Evolutionary conservation across 805 yeast species (phyloP).

Genomic region (Ascoidea asiatica): DNA sequence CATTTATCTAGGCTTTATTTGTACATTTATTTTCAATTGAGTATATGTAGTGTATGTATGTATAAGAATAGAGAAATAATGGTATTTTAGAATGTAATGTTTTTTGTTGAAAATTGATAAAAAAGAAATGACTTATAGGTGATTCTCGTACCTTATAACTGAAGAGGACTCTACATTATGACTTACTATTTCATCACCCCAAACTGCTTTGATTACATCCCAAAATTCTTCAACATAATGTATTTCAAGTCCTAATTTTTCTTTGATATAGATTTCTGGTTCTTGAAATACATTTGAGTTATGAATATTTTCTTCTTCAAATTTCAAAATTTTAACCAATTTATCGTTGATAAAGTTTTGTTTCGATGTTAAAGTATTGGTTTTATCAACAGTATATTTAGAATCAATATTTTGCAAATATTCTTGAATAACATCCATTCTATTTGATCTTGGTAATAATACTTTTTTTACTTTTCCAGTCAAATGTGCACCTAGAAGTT

Average conservation of each 20-base stretch:
- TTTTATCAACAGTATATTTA: slow-evolving; percentile 4
- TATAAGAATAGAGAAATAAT: no score
- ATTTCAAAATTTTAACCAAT: slow-evolving; percentile 12
- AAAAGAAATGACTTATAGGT: no score
- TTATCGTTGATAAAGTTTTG: slow-evolving; percentile 14
- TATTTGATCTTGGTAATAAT: slow-evolving; percentile 56
- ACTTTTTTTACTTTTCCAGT: slow-evolving; percentile 44
- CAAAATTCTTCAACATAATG: slow-evolving; percentile 63
- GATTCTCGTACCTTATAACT: no score
- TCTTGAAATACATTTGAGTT: slow-evolving; percentile 16
- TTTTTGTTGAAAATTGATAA: no score
- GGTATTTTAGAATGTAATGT: no score
- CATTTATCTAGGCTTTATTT: no score
- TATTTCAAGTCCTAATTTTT: slow-evolving; percentile 45
- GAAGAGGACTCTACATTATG: no score
- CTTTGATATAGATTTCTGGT: slow-evolving; percentile 35
- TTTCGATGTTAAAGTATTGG: slow-evolving; percentile 11
- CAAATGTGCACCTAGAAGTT: slow-evolving; percentile 66
- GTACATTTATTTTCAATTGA: no score
- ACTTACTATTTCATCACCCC: no score
- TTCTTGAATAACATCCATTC: slow-evolving; percentile 54
- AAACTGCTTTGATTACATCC: slow-evolving; percentile 61
- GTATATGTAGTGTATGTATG: no score
- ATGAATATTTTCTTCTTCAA: slow-evolving; percentile 1
- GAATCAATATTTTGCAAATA: slow-evolving; percentile 21